Evolutionary conservation across 495 filamentous ascomycete species (phyloP), one percentile per base, ranked within the genome.

Genomic region (Xylaria grammica): DNA sequence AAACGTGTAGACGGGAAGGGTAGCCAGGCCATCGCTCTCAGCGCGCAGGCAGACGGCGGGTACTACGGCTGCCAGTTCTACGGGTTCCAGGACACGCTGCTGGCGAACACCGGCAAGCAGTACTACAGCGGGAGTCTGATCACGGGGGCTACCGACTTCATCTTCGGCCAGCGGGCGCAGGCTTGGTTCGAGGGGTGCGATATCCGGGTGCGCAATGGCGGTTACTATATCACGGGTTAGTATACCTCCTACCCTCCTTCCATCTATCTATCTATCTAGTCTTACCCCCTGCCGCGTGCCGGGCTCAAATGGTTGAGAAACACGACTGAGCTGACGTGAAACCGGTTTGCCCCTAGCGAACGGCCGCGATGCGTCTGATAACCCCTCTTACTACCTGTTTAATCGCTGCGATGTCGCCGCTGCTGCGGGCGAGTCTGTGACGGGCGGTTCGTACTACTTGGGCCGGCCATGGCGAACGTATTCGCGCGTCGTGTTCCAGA

Each of bases 381-480:
- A 87, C 65, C 63, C 74, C 20, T 82, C 78, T 32, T 89, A 85
- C 73, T 90, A 87, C 64, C 82, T 91, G 59, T 85, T 90, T 77
- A 86, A 86, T 77, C 82, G 83, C 66, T 83, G 77, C 66, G 73
- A 68, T 26, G 71, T 85, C 24, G 75, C 79, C 3, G 80, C 79
- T 32, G 84, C 78, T 10, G 58, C 72, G 1, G 85, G 84, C 6
- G 72, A 81, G 36, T 72, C 53, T 26, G 82, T 89, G 8, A 24
- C 76, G 3, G 65, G 70, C 10, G 87, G 86, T 5, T 77, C 80
- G 29, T 85, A 81, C 54, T 90, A 87, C 67, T 80, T 91, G 4
- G 88, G 89, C 7, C 81, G 88, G n/a, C 89, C 88, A 19, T 91
- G 88, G 87, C 73, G 79, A 10, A 72, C 83, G 54, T 89, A 85